These are phyloP conservation scores for Tricholoma flavovirens DNA, from an alignment of 768 basidiomycete genomes.

Conservation along the genomic window DNA sequence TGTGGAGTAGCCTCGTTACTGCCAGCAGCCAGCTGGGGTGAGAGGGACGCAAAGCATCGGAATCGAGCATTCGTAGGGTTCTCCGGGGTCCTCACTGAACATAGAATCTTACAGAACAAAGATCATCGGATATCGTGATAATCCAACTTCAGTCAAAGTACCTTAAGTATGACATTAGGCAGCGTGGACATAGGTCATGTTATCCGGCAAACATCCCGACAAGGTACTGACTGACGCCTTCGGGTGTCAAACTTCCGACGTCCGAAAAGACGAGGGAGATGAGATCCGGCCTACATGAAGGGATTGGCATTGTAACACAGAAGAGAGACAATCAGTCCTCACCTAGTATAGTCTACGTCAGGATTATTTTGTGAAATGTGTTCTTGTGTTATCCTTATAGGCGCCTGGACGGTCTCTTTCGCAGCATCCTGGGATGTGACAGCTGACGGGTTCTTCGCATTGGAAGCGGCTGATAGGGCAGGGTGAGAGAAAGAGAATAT, in stretches of 20 bases:
- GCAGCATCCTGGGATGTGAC: conserved; percentile 9
- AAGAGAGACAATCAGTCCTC: conserved; percentile 10
- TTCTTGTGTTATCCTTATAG: conserved; percentile 64
- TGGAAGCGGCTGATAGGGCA: conserved; percentile 20
- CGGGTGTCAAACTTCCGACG: conserved; percentile 87
- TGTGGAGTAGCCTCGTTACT: background rate
- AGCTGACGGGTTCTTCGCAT: conserved; percentile 14
- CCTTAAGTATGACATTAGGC: conserved; percentile 8
- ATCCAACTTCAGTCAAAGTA: conserved; percentile 23
- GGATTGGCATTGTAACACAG: background rate
- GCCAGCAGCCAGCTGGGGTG: background rate
- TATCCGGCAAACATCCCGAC: conserved; percentile 90
- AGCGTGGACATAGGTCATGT: conserved; percentile 11
- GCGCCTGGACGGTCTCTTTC: conserved; percentile 19
- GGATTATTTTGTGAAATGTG: conserved; percentile 83
- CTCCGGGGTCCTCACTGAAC: background rate
- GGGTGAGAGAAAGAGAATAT: conserved; percentile 65
- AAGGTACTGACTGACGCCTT: conserved; percentile 91
- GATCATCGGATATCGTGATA: conserved; percentile 32
- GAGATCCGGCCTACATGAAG: conserved; percentile 66
- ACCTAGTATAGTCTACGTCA: conserved; percentile 93
- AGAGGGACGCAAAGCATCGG: background rate
- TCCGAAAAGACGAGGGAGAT: conserved; percentile 94
- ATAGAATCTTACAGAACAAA: conserved; percentile 8
- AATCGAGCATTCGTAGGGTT: background rate